Conservation (phyloP, 768 basidiomycete species). For the Fistulinella prunicolor region DNA sequence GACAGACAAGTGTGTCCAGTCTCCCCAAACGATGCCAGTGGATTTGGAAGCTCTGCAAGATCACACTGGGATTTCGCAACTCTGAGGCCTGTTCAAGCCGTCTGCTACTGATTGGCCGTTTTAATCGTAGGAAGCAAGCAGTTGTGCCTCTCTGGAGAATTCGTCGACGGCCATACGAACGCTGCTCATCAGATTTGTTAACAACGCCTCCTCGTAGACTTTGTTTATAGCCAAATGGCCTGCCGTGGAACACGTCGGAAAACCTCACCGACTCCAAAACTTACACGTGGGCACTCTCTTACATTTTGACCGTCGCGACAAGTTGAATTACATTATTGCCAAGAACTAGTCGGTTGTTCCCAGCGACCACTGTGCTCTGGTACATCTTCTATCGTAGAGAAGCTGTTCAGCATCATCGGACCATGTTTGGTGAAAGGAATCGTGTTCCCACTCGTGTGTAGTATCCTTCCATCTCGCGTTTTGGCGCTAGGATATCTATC, state of each 20-base stretch:
- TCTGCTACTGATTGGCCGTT: too few species aligned
- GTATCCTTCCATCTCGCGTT: slow-evolving; percentile 1
- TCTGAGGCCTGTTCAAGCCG: too few species aligned
- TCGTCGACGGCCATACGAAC: too few species aligned
- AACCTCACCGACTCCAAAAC: slow-evolving; percentile 99
- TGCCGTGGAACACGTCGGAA: slow-evolving; percentile 97
- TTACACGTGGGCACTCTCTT: slow-evolving; percentile 94
- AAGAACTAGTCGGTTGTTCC: slow-evolving; percentile 7
- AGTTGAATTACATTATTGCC: slow-evolving; percentile 47
- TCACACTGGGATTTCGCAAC: too few species aligned
- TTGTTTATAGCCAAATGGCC: too few species aligned
- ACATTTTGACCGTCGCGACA: slow-evolving; percentile 99
- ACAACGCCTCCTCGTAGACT: too few species aligned
- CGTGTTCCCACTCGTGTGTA: slow-evolving; percentile 86
- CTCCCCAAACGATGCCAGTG: too few species aligned
- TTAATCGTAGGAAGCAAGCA: too few species aligned
- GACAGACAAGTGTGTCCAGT: too few species aligned
- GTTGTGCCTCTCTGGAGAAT: too few species aligned
- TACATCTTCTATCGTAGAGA: slow-evolving; percentile 98
- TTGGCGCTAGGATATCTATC: background rate
- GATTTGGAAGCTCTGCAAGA: too few species aligned
- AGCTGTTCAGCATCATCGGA: slow-evolving; percentile 92
- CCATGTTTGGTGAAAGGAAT: slow-evolving; percentile 95
- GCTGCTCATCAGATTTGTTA: too few species aligned
- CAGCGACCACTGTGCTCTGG: slow-evolving; percentile 98